Percentiles rank a stretch among this genome's conserved stretches.
phyloP scores from a whole-genome alignment of 495 filamentous ascomycete species.

The Tuber brumale region DNA sequence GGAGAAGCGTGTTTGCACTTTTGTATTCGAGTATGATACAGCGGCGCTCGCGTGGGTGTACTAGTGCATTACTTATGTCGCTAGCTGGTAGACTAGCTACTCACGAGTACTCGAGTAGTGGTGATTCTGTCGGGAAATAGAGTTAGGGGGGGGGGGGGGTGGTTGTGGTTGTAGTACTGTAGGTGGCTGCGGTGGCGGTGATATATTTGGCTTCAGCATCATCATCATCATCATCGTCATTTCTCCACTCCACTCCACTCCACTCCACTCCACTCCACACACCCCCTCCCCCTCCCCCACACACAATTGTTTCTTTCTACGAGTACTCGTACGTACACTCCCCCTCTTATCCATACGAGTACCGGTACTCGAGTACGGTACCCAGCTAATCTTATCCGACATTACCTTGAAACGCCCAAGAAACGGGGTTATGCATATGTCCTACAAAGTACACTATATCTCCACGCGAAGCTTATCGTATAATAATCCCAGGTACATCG shows the following conservation, averaged over 20 bases:
- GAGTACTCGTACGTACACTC: not conserved
- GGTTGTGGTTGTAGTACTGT: too few species aligned
- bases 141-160: not conserved
- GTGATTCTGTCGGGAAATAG: too few species aligned
- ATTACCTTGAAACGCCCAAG: not conserved
- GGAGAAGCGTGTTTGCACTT: not conserved
- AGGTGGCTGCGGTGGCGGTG: not conserved
- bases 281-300: too few species aligned
- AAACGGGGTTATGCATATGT: slow-evolving; percentile 1
- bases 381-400: not conserved
- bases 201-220: not conserved
- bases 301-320: not conserved
- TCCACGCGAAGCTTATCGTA: not conserved
- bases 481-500: not conserved
- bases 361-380: too few species aligned
- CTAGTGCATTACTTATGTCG: too few species aligned
- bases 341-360: too few species aligned
- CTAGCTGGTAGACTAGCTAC: not conserved
- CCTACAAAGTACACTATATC: not conserved
- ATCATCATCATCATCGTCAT: not conserved
- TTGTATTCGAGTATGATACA: too few species aligned
- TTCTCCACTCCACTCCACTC: not conserved
- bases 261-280: too few species aligned
- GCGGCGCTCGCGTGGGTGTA: not conserved
- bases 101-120: too few species aligned